Evolutionary conservation across 768 basidiomycete genomes (phyloP).

Genomic region (Mycena capillaripes): DNA sequence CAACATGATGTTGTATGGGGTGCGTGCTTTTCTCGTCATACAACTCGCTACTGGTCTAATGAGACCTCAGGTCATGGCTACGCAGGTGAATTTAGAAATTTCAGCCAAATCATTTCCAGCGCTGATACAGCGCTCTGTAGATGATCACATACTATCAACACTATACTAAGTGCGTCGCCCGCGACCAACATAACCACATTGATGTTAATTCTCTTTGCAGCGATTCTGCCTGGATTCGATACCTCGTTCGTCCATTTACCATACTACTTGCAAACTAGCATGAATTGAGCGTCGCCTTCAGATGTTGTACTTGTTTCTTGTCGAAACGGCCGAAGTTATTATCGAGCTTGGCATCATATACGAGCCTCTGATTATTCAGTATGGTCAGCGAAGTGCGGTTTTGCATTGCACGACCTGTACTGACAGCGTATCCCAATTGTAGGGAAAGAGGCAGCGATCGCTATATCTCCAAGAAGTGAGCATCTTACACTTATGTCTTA

Average conservation of each 20-base stretch:
- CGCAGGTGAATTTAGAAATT: background rate
- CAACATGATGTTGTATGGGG: constrained; percentile 27
- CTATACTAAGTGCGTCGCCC: background rate
- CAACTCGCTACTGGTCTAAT: background rate
- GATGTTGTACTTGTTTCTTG: constrained; percentile 30
- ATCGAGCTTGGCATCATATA: constrained; percentile 27
- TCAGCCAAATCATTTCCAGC: background rate
- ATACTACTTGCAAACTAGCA: too few relatives aligned
- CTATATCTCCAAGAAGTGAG: constrained; percentile 5
- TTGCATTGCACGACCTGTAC: too few relatives aligned
- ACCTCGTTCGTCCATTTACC: background rate
- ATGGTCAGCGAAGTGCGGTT: background rate
- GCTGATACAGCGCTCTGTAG: background rate
- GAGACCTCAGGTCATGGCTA: constrained; percentile 1
- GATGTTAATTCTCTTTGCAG: background rate
- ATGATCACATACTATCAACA: constrained; percentile 14
- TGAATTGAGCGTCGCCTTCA: background rate
- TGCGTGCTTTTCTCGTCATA: background rate
- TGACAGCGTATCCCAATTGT: background rate
- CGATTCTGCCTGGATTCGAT: constrained; percentile 20
- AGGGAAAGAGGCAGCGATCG: background rate
- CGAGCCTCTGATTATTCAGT: constrained; percentile 20
- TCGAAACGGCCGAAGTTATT: constrained; percentile 17
- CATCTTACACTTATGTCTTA: background rate
- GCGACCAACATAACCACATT: background rate